phyloP scores from a whole-genome alignment of 345 rosid species.

The Conringia planisiliqua region DNA sequence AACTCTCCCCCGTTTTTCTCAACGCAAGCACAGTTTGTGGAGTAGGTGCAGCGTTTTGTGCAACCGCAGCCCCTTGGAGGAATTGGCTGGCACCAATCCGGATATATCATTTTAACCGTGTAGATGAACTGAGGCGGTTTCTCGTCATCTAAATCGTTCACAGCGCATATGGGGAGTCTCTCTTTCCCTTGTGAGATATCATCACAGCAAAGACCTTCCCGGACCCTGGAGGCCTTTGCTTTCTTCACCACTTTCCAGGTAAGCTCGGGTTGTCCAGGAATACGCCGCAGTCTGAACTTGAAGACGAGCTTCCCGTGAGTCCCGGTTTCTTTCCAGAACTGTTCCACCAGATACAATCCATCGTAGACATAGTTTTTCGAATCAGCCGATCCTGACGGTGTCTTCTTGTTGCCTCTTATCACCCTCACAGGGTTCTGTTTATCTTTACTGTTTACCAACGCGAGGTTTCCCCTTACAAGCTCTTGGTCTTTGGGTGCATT shows the following conservation, averaged over 20 bases:
- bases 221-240: constrained; percentile 33
- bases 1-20: constrained; percentile 68
- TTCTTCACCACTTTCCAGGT: constrained; percentile 75
- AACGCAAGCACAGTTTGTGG: constrained; percentile 48
- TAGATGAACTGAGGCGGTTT: constrained; percentile 67
- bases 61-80: constrained; percentile 66
- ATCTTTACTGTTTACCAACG: constrained; percentile 53
- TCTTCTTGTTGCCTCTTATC: constrained; percentile 57
- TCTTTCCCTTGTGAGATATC: constrained; percentile 77
- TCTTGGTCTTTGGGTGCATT: constrained; percentile 75
- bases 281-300: constrained; percentile 57
- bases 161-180: constrained; percentile 48
- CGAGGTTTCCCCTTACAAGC: constrained; percentile 76
- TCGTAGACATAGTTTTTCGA: constrained; percentile 60
- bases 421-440: constrained; percentile 74
- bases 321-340: constrained; percentile 56
- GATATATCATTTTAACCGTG: constrained; percentile 50
- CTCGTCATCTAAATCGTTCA: constrained; percentile 68
- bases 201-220: constrained; percentile 63
- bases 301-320: constrained; percentile 70
- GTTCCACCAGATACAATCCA: constrained; percentile 70
- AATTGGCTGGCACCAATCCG: constrained; percentile 45
- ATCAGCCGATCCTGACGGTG: constrained; percentile 45
- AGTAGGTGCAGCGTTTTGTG: constrained; percentile 47
- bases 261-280: constrained; percentile 75